Conservation (phyloP, 2,329 filamentous ascomycete genomes). For the Scedosporium aurantiacum region DNA sequence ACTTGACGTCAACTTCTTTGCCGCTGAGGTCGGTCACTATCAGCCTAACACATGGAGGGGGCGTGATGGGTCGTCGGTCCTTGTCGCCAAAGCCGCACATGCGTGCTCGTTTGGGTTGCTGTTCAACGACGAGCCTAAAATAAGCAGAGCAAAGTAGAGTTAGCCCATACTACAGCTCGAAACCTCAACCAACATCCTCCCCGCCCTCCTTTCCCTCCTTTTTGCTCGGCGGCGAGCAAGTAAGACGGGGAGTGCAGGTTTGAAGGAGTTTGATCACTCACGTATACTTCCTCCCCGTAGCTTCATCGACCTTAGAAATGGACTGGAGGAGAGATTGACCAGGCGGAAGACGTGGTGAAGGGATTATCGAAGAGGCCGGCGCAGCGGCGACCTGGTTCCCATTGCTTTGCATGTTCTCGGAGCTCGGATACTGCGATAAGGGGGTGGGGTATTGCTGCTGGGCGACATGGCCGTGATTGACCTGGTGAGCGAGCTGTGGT, state of each 20-base stretch:
- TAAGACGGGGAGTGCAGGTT: too few relatives aligned
- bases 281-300: slow-evolving; percentile 23
- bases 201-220: too few relatives aligned
- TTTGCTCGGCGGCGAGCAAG: too few relatives aligned
- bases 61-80: slow-evolving; percentile 92
- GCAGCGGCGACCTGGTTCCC: neutral
- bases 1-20: slow-evolving; percentile 78
- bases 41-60: slow-evolving; percentile 81
- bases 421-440: slow-evolving; percentile 2
- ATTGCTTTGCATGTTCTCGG: slow-evolving; percentile 5
- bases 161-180: neutral
- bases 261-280: slow-evolving; percentile 14
- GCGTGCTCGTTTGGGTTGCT: slow-evolving; percentile 84
- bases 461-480: slow-evolving; percentile 1
- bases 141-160: neutral
- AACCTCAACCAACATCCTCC: neutral
- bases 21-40: slow-evolving; percentile 66
- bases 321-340: slow-evolving; percentile 6
- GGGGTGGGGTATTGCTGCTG: slow-evolving; percentile 3
- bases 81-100: slow-evolving; percentile 99
- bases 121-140: slow-evolving; percentile 62
- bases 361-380: neutral
- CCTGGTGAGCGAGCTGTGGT: neutral
- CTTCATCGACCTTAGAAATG: slow-evolving; percentile 23
- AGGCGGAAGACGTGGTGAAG: slow-evolving; percentile 3